A percentile compares a stretch with the other conserved stretches of the same genome.
Evolutionary conservation across 371 early-diverging fungal genomes (phyloP).

Genomic region (Actinomucor elegans): DNA sequence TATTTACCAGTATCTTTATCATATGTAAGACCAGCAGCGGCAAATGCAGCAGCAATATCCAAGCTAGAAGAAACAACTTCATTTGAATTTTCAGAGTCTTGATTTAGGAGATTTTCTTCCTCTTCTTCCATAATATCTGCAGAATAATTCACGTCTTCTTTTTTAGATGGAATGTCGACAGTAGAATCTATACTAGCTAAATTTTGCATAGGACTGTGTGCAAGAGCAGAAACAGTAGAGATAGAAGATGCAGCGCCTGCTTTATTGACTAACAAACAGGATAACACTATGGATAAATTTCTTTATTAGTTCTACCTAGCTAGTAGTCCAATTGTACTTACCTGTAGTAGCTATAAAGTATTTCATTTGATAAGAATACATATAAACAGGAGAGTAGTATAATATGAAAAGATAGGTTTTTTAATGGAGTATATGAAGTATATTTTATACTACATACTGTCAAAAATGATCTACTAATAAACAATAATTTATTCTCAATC

Average conservation of each 20-base stretch:
- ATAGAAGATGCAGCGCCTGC: not conserved
- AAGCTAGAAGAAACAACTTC: not conserved
- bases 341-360: not conserved
- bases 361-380: not conserved
- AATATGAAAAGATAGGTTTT: not conserved
- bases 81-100: not conserved
- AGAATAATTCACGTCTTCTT: not conserved
- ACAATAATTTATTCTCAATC: too few relatives aligned
- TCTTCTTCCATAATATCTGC: too few relatives aligned
- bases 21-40: slow-evolving; percentile 1
- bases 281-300: not conserved
- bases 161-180: not conserved
- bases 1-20: slow-evolving; percentile 1
- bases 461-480: too few relatives aligned
- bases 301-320: too few relatives aligned
- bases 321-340: too few relatives aligned
- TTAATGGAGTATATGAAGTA: too few relatives aligned
- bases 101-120: not conserved
- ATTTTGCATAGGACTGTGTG: not conserved
- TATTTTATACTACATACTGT: too few relatives aligned
- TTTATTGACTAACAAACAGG: not conserved
- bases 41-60: not conserved
- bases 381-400: not conserved
- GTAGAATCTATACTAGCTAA: not conserved
- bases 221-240: not conserved